Evolutionary conservation across 177 flowering plant genomes (phyloP).

Genomic region (Telopea speciosissima): DNA sequence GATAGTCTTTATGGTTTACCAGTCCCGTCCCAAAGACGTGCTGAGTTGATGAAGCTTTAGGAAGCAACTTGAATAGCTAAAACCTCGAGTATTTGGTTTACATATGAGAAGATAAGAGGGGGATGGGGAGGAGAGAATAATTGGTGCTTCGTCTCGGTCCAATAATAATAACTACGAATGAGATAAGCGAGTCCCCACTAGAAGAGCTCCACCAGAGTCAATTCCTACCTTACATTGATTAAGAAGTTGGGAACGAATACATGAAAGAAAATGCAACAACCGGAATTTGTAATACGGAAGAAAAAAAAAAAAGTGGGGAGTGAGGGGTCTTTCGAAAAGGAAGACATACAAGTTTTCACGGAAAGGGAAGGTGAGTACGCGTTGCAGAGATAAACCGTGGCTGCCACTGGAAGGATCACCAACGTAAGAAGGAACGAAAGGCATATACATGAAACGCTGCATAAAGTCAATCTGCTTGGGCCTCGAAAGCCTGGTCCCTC

Average conservation of each 20-base stretch:
- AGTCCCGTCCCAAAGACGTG: too few species aligned
- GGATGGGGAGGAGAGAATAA: too few species aligned
- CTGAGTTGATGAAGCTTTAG: too few species aligned
- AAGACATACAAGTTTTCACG: slow-evolving; percentile 43
- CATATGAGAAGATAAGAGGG: too few species aligned
- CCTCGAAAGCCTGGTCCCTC: slow-evolving; percentile 65
- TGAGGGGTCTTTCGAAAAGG: neutral
- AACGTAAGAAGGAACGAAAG: slow-evolving; percentile 59
- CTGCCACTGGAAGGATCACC: slow-evolving; percentile 16
- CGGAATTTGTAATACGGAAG: neutral
- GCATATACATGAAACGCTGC: slow-evolving; percentile 77
- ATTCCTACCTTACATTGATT: neutral
- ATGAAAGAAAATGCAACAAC: neutral
- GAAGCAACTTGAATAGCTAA: too few species aligned
- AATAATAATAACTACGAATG: too few species aligned
- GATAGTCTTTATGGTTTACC: too few species aligned
- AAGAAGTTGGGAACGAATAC: too few species aligned
- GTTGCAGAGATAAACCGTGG: slow-evolving; percentile 49
- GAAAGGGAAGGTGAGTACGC: slow-evolving; percentile 53
- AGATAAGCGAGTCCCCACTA: too few species aligned
- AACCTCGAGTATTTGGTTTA: too few species aligned
- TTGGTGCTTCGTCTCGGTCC: too few species aligned
- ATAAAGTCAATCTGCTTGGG: slow-evolving; percentile 82
- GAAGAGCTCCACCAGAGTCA: neutral
- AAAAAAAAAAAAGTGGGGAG: neutral